Conservation (phyloP, 2,329 filamentous ascomycete species). For the Alternaria rosae region DNA sequence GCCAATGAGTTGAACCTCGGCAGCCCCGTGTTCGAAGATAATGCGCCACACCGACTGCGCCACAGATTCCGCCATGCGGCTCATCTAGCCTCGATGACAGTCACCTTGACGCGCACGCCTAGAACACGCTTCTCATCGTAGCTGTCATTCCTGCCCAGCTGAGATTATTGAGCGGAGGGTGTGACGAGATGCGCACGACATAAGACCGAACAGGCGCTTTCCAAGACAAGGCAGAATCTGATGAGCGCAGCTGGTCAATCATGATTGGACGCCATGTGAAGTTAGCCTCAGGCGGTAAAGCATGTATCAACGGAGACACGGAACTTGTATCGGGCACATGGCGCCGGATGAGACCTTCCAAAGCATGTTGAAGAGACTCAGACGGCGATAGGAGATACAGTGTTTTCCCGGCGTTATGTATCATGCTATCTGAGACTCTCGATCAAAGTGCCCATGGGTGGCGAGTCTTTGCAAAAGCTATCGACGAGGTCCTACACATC, state of each 20-base stretch:
- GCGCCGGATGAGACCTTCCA: background rate
- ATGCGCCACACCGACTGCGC: background rate
- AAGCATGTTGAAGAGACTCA: background rate
- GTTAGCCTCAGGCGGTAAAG: background rate
- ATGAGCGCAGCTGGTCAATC: background rate
- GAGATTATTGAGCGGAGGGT: background rate
- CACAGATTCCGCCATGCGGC: background rate
- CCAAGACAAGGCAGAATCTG: constrained; percentile 12
- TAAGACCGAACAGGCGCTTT: background rate
- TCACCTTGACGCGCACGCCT: background rate
- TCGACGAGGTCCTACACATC: background rate
- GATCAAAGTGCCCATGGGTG: background rate
- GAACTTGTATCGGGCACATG: background rate
- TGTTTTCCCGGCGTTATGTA: background rate
- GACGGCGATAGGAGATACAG: background rate
- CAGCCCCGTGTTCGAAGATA: background rate
- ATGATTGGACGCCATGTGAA: background rate
- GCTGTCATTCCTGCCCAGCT: background rate
- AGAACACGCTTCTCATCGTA: background rate
- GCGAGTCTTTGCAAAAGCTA: background rate
- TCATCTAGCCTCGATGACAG: background rate
- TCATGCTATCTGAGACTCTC: background rate
- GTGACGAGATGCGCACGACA: background rate
- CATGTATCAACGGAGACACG: background rate
- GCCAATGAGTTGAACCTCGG: background rate